Conservation (phyloP, 2,329 filamentous ascomycete species). For the Colletotrichum sojae region DNA sequence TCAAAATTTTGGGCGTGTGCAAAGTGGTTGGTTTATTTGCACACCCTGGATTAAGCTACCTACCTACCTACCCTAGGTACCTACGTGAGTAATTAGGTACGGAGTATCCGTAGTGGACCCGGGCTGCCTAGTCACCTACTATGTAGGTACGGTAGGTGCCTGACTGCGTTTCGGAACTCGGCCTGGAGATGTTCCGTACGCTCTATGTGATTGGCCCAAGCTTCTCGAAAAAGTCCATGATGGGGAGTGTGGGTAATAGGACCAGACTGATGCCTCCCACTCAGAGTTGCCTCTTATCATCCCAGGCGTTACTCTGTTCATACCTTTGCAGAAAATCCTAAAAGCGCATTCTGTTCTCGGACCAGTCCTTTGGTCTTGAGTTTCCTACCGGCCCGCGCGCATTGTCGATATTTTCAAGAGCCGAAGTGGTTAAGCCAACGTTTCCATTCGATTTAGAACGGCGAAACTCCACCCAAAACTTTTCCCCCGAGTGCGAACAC, state of each 20-base stretch:
- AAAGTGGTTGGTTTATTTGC: neutral
- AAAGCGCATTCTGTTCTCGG: neutral
- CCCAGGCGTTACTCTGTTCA: neutral
- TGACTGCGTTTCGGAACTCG: neutral
- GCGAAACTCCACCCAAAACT: slow-evolving; percentile 34
- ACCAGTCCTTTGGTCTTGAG: neutral
- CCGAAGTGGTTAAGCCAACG: slow-evolving; percentile 1
- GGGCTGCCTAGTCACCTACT: too few species aligned
- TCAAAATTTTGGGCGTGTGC: slow-evolving; percentile 24
- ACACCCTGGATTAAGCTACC: neutral
- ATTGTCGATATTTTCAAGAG: neutral
- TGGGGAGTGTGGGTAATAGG: slow-evolving; percentile 15
- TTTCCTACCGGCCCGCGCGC: neutral
- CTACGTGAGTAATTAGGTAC: too few species aligned
- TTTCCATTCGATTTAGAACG: slow-evolving; percentile 18
- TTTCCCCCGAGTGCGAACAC: slow-evolving; percentile 23
- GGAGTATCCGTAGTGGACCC: too few species aligned
- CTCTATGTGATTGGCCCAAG: slow-evolving; percentile 23
- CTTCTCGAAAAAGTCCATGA: slow-evolving; percentile 22
- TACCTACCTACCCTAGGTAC: neutral
- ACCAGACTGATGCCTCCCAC: slow-evolving; percentile 7
- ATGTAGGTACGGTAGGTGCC: too few species aligned
- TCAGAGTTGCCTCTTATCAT: neutral
- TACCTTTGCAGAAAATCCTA: neutral
- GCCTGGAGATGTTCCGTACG: slow-evolving; percentile 23